phyloP scores from a whole-genome alignment of 139 green algal genomes.

The Desmodesmus armatus region DNA sequence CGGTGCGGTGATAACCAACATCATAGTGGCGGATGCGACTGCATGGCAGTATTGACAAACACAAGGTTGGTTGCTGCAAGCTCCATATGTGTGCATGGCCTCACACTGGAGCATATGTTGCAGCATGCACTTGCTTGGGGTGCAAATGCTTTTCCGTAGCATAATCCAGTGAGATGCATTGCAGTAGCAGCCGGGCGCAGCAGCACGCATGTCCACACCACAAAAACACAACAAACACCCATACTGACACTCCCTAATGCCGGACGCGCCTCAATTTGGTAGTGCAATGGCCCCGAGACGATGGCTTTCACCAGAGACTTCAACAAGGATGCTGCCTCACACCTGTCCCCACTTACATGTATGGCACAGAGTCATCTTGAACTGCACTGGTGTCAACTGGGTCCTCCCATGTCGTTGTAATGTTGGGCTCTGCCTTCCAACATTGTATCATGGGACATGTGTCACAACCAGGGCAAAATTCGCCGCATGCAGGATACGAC shows the following conservation, averaged over 20 bases:
- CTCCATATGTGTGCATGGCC: too few relatives aligned
- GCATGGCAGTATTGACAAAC: not conserved
- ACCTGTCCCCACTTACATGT: not conserved
- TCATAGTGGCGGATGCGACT: slow-evolving; percentile 33
- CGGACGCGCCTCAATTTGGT: too few relatives aligned
- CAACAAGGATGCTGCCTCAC: too few relatives aligned
- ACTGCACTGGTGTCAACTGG: not conserved
- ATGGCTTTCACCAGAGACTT: too few relatives aligned
- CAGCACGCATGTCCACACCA: not conserved
- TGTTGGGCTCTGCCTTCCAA: slow-evolving; percentile 5
- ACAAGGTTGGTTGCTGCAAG: not conserved
- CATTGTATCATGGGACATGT: slow-evolving; percentile 34
- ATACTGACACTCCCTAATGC: too few relatives aligned
- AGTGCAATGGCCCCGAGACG: too few relatives aligned
- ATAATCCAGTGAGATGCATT: too few relatives aligned
- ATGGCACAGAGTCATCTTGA: slow-evolving; percentile 28
- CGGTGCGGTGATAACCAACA: slow-evolving; percentile 8
- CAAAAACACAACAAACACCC: too few relatives aligned
- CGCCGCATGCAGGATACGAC: slow-evolving; percentile 12
- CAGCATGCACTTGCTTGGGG: not conserved
- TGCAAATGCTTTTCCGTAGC: not conserved
- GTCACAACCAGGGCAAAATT: slow-evolving; percentile 24
- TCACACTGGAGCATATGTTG: not conserved
- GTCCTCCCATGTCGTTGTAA: not conserved
- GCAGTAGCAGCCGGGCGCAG: not conserved